Percentiles rank a stretch among this genome's conserved stretches.
Evolutionary conservation across 2,329 filamentous ascomycete species (phyloP).

Genomic region (Cercospora zeae-maydis): DNA sequence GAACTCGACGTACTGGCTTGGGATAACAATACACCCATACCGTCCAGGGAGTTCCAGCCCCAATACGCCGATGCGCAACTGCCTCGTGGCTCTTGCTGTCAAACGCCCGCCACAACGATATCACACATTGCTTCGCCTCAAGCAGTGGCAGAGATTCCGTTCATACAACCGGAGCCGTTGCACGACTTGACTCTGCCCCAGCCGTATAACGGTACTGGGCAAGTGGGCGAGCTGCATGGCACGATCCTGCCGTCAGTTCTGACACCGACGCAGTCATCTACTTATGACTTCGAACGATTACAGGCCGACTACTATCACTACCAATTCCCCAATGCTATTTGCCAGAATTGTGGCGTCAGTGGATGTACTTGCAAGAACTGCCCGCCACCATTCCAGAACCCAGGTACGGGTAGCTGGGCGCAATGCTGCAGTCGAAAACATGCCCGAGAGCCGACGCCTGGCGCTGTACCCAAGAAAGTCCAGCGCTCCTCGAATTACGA

Average conservation of each 20-base stretch:
- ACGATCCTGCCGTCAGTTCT: constrained; percentile 10
- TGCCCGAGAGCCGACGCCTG: constrained; percentile 28
- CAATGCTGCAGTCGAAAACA: constrained; percentile 36
- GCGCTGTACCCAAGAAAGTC: constrained; percentile 19
- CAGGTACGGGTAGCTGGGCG: constrained; percentile 32
- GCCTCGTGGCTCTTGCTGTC: constrained; percentile 28
- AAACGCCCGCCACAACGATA: constrained; percentile 20
- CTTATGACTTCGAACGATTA: constrained; percentile 30
- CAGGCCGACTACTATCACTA: constrained; percentile 31
- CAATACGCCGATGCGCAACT: constrained; percentile 18
- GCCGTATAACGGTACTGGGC: background rate
- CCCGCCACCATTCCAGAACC: constrained; percentile 34
- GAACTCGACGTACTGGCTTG: constrained; percentile 28
- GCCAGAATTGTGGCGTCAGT: constrained; percentile 35
- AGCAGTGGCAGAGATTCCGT: constrained; percentile 3
- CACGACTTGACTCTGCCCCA: constrained; percentile 8
- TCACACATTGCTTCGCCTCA: constrained; percentile 14
- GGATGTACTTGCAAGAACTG: constrained; percentile 36
- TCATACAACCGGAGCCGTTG: constrained; percentile 10
- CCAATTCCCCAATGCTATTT: constrained; percentile 35
- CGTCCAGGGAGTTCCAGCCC: constrained; percentile 25
- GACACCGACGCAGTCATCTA: constrained; percentile 12
- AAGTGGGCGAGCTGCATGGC: background rate
- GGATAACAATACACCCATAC: constrained; percentile 26
- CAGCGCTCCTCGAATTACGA: constrained; percentile 17